A percentile compares a stretch with the other conserved stretches of the same genome.
phyloP scores from a whole-genome alignment of 768 basidiomycete species.

The Termitomyces sp. region DNA sequence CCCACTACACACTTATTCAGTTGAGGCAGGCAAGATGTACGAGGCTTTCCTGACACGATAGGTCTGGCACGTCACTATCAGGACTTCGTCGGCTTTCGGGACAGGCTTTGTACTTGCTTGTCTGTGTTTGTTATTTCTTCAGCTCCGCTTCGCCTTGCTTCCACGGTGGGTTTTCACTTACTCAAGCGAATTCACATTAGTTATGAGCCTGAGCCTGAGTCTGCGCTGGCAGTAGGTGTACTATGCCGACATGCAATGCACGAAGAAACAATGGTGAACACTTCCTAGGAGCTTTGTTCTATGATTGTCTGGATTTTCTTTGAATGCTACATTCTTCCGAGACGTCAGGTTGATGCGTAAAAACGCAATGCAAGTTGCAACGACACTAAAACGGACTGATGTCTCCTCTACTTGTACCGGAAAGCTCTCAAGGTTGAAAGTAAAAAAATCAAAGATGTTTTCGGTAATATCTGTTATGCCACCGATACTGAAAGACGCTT shows the following conservation, averaged over 20 bases:
- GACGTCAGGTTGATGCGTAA: not conserved
- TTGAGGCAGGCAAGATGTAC: not conserved
- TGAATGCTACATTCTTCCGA: not conserved
- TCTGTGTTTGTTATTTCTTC: not conserved
- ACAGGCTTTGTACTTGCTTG: not conserved
- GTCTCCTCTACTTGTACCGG: not conserved
- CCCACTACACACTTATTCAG: not conserved
- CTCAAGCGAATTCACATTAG: not conserved
- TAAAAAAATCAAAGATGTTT: not conserved
- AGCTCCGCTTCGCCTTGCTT: too few relatives aligned
- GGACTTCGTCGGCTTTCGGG: too few relatives aligned
- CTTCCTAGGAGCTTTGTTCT: not conserved
- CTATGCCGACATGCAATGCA: not conserved
- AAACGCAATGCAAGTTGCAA: not conserved
- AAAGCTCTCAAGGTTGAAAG: not conserved
- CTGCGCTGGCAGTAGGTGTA: not conserved
- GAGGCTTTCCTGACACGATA: not conserved
- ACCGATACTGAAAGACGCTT: not conserved
- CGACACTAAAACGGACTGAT: not conserved
- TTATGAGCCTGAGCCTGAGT: not conserved
- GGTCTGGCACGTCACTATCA: too few relatives aligned
- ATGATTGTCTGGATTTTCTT: not conserved
- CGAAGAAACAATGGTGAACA: too few relatives aligned
- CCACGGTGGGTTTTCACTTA: too few relatives aligned
- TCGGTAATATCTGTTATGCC: not conserved